A percentile compares a stretch with the other conserved stretches of the same genome.
phyloP scores from a whole-genome alignment of 345 rosid genomes.

The Corymbia maculata region DNA sequence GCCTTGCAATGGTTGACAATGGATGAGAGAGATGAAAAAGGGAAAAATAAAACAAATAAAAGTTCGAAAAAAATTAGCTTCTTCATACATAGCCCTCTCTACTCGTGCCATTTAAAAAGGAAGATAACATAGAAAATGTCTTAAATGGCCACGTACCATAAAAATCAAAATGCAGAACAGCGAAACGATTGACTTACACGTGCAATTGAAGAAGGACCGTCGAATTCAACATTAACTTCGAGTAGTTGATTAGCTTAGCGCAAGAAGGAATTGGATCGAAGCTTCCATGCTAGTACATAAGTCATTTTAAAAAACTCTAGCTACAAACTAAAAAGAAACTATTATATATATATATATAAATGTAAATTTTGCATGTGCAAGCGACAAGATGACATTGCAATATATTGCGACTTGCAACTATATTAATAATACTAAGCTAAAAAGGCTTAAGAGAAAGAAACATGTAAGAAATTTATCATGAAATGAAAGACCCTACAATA shows the following conservation, averaged over 20 bases:
- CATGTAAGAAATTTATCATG: too few relatives aligned
- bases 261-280: background rate
- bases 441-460: too few relatives aligned
- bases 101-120: background rate
- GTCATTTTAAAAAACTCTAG: too few relatives aligned
- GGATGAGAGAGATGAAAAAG: too few relatives aligned
- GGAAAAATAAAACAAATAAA: background rate
- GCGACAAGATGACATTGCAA: rapidly evolving
- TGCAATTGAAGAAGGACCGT: background rate
- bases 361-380: too few relatives aligned
- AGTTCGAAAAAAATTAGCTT: background rate
- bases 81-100: background rate
- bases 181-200: rapidly evolving
- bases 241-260: background rate
- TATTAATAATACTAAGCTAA: too few relatives aligned
- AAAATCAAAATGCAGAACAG: background rate
- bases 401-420: background rate
- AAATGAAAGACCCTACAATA: too few relatives aligned
- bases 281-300: too few relatives aligned
- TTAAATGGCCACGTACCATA: background rate
- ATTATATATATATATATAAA: too few relatives aligned
- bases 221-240: background rate
- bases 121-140: background rate
- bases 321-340: rapidly evolving
- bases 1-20: rapidly evolving